Evolutionary conservation across 2,329 filamentous ascomycete genomes (phyloP).

Genomic region (Dactylellina parvicollis): DNA sequence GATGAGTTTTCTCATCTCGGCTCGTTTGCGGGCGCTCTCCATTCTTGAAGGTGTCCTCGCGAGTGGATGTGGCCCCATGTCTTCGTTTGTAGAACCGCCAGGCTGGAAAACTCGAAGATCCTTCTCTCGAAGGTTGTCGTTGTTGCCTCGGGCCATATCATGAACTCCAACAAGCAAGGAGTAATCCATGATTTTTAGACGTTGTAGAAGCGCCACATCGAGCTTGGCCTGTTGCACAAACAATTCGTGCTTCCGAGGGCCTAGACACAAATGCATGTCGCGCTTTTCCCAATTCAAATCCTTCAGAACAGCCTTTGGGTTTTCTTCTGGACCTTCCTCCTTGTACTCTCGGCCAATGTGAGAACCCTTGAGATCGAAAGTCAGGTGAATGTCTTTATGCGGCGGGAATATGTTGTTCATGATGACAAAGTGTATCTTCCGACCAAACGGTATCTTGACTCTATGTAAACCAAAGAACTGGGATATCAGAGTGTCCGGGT

Average conservation of each 20-base stretch:
- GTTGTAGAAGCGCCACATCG: constrained; percentile 87
- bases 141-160: constrained; percentile 87
- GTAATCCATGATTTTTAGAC: constrained; percentile 97
- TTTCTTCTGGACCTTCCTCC: constrained; percentile 86
- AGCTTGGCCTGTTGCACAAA: constrained; percentile 89
- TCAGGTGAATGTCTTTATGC: constrained; percentile 95
- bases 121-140: constrained; percentile 89
- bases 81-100: constrained; percentile 71
- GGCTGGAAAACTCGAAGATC: constrained; percentile 74
- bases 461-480: constrained; percentile 98
- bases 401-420: constrained; percentile 99
- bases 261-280: constrained; percentile 85
- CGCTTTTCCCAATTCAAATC: constrained; percentile 95
- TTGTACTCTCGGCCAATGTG: constrained; percentile 91
- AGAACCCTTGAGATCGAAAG: constrained; percentile 95
- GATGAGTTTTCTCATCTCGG: constrained; percentile 89
- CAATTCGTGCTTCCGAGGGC: constrained; percentile 83
- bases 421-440: constrained; percentile 98
- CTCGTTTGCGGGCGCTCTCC: constrained; percentile 88
- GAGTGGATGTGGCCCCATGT: constrained; percentile 72
- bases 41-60: constrained; percentile 92
- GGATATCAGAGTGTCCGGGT: constrained; percentile 95
- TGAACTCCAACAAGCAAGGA: constrained; percentile 94
- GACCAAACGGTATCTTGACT: constrained; percentile 97
- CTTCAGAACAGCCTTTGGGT: constrained; percentile 92